A percentile compares a stretch with the other conserved stretches of the same genome.
phyloP scores from a whole-genome alignment of 2,329 filamentous ascomycete species.

The Aspergillus caelatus region DNA sequence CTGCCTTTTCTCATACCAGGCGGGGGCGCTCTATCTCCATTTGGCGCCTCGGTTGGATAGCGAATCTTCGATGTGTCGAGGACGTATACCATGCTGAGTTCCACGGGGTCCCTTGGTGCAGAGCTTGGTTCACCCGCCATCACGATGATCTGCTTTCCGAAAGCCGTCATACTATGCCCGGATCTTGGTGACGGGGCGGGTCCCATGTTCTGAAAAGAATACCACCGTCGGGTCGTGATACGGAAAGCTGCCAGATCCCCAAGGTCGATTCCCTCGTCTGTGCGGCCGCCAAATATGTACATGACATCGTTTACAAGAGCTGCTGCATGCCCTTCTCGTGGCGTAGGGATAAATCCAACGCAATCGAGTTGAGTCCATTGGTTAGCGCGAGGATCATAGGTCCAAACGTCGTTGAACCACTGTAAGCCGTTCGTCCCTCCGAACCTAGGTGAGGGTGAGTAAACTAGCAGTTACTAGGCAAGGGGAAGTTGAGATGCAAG shows the following conservation, averaged over 20 bases:
- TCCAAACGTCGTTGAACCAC: conserved; percentile 99
- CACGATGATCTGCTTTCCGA: conserved; percentile 89
- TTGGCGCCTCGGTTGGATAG: conserved; percentile 76
- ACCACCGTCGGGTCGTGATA: conserved; percentile 86
- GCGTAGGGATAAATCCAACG: conserved; percentile 93
- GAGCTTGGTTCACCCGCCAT: conserved; percentile 94
- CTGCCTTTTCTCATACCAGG: conserved; percentile 47
- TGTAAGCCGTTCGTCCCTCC: conserved; percentile 93
- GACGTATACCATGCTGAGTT: conserved; percentile 86
- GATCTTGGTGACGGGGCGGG: conserved; percentile 91
- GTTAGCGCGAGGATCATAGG: conserved; percentile 82
- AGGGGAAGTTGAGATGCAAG: not conserved
- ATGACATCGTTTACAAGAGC: conserved; percentile 95
- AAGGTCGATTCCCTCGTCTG: conserved; percentile 87
- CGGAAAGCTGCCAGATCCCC: conserved; percentile 89
- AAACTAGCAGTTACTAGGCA: not conserved
- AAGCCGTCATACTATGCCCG: conserved; percentile 96
- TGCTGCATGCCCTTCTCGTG: conserved; percentile 91
- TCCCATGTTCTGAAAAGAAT: conserved; percentile 99
- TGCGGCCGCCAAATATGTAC: conserved; percentile 97
- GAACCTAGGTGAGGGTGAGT: conserved; percentile 62
- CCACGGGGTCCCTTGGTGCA: conserved; percentile 75
- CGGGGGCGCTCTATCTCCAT: conserved; percentile 44
- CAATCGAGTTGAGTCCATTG: conserved; percentile 88
- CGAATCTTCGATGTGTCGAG: conserved; percentile 95